Percentiles rank a stretch among this genome's conserved stretches.
Conservation (phyloP, 208 protist genomes). For the Vickermania spadyakhi region DNA sequence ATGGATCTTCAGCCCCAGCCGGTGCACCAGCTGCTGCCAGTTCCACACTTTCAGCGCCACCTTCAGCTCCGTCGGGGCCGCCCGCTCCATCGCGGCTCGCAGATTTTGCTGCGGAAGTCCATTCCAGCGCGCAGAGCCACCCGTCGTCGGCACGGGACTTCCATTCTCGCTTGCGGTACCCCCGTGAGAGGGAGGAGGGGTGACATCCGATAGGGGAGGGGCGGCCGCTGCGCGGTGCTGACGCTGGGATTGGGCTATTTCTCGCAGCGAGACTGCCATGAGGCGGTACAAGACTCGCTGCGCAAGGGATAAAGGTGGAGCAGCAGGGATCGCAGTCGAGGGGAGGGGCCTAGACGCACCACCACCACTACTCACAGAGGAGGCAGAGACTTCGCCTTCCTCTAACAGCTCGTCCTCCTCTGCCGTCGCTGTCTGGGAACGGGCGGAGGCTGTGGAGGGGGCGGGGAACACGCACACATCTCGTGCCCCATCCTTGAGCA, state of each 20-base stretch:
- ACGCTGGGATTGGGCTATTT: conserved; percentile 11
- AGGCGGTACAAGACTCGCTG: conserved; percentile 29
- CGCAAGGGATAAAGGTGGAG: background rate
- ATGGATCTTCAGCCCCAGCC: conserved; percentile 58
- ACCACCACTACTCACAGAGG: too few relatives aligned
- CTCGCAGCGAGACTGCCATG: conserved; percentile 26
- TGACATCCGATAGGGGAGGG: background rate
- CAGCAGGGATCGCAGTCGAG: background rate
- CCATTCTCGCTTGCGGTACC: background rate
- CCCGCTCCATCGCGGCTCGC: conserved; percentile 19
- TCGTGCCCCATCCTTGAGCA: conserved; percentile 59
- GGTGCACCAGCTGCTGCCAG: conserved; percentile 73
- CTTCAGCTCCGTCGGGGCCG: conserved; percentile 43
- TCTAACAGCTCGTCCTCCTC: conserved; percentile 8
- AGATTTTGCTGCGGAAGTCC: conserved; percentile 7
- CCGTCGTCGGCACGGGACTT: background rate
- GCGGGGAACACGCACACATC: conserved; percentile 58
- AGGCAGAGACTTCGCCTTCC: background rate
- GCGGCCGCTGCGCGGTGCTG: background rate
- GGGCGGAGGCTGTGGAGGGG: too few relatives aligned
- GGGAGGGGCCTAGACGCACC: too few relatives aligned
- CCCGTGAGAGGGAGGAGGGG: background rate
- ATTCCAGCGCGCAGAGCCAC: background rate
- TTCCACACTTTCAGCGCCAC: conserved; percentile 66
- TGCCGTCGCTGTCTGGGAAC: too few relatives aligned